Base-by-base conservation (phyloP, 2,329 filamentous ascomycete genomes). In the Mollisia scopiformis region DNA sequence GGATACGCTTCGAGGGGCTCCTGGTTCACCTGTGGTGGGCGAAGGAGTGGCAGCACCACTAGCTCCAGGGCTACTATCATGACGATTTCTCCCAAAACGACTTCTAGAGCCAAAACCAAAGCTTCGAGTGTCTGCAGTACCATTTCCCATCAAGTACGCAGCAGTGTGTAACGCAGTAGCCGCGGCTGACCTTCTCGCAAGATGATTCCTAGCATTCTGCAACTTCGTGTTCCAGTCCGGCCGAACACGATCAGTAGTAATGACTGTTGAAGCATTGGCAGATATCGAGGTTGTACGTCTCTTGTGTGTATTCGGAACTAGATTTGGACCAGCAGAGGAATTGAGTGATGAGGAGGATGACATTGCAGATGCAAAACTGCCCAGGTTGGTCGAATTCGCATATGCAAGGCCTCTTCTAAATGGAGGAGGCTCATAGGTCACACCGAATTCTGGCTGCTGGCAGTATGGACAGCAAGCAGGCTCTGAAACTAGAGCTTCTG, bases 141-240 rank as follows among this genome's bases (percentile, higher is more conserved):
- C 64, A 62, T 88, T 87, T 8, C 88, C 88, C 79, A 97, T 92
- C 55, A 98, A 79, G 73, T 98, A 98, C 0, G 95, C 95, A 5
- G 95, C 95, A 28, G 95, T 96, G 69, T 99, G 95, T 3, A 98
- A 78, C 16, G 95, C 68, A n/a, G 95, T 98, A 0, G 95, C 95
- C 0, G 95, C 95, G 0, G 95, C 95, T 25, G 95, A 92, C 66
- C 95, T 84, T 61, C 95, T 84, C 5, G 95, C 87, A 64, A 93
- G 89, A 73, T 97, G 92, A 6, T 92, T 88, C 57, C 93, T 87
- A 58, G 94, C 94, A 68, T 91, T 86, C 13, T 91, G 87, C 55
- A 99, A 81, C 74, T 98, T 99, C 60, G 90, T 89, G 0, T 92
- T 87, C 95, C 95, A 99, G 70, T 99, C 95, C 0, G 95, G 95